Conservation (phyloP, 306 rosid species). For the Mimosa bimucronata region DNA sequence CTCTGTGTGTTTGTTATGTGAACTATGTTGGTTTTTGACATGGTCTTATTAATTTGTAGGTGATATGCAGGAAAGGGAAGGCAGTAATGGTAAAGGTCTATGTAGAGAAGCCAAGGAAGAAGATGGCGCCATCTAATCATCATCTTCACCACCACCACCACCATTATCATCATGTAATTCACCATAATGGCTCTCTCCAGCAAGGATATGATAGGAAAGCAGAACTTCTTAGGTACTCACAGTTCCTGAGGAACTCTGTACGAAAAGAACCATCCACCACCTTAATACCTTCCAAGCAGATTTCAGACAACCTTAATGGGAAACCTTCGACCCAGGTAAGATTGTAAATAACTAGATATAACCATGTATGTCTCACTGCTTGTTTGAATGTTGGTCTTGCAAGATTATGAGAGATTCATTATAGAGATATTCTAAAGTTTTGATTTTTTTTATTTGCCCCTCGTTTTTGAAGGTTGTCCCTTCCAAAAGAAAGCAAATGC, state of each 20-base stretch:
- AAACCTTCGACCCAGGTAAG: constrained; percentile 41
- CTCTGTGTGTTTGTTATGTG: not conserved
- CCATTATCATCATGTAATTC: constrained; percentile 38
- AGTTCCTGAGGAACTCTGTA: constrained; percentile 56
- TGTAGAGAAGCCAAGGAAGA: constrained; percentile 59
- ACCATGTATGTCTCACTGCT: not conserved
- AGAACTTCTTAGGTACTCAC: constrained; percentile 73
- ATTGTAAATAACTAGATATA: not conserved
- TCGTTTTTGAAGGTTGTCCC: constrained; percentile 37
- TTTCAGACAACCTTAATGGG: constrained; percentile 29
- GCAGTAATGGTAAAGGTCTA: constrained; percentile 57
- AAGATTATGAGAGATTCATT: not conserved
- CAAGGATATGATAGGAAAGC: constrained; percentile 65
- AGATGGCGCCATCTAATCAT: constrained; percentile 32
- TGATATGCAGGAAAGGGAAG: constrained; percentile 49
- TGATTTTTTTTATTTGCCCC: not conserved
- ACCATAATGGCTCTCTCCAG: constrained; percentile 8
- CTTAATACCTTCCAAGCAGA: constrained; percentile 25
- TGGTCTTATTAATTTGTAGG: constrained; percentile 41
- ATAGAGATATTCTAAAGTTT: not conserved
- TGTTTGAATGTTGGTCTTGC: not conserved
- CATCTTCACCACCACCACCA: constrained; percentile 36
- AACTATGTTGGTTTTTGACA: constrained; percentile 17
- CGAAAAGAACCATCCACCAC: constrained; percentile 35
- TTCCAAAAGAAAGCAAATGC: constrained; percentile 41